These are phyloP conservation scores for Puccinia triticina DNA, from an alignment of 1,284 basidiomycete genomes.

Conservation along the genomic window DNA sequence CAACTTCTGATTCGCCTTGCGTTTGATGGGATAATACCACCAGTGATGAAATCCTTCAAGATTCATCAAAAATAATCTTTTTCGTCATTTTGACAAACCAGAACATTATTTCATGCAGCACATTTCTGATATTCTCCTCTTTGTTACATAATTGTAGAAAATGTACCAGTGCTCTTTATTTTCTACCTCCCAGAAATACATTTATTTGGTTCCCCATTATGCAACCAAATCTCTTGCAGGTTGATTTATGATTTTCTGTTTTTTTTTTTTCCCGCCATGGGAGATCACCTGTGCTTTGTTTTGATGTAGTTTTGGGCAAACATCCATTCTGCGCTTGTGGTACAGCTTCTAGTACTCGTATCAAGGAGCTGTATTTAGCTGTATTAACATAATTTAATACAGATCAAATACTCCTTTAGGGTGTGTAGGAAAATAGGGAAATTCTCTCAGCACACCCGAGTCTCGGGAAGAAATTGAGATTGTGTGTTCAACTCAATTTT, in stretches of 20 bases:
- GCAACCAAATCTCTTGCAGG: background rate
- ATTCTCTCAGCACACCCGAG: too few relatives aligned
- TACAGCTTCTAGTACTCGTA: too few relatives aligned
- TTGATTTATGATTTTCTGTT: background rate
- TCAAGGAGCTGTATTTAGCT: too few relatives aligned
- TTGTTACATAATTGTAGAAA: background rate
- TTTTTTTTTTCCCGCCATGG: background rate
- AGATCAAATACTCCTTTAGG: too few relatives aligned
- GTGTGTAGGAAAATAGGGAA: too few relatives aligned
- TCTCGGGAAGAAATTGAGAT: too few relatives aligned
- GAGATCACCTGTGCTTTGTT: background rate
- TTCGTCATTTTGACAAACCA: background rate
- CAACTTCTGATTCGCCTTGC: background rate
- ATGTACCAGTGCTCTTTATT: too few relatives aligned
- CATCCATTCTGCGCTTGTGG: too few relatives aligned
- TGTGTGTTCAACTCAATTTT: too few relatives aligned
- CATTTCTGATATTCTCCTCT: background rate
- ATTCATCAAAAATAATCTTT: background rate
- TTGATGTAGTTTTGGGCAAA: background rate
- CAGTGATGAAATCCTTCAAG: background rate
- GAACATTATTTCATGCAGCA: background rate
- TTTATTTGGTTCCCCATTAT: background rate
- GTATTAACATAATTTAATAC: too few relatives aligned
- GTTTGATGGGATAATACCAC: background rate
- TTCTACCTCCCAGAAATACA: background rate